Evolutionary conservation across 495 filamentous ascomycete species (phyloP), one percentile per base, ranked within the genome.

Genomic region (Penicillium coprophilum): DNA sequence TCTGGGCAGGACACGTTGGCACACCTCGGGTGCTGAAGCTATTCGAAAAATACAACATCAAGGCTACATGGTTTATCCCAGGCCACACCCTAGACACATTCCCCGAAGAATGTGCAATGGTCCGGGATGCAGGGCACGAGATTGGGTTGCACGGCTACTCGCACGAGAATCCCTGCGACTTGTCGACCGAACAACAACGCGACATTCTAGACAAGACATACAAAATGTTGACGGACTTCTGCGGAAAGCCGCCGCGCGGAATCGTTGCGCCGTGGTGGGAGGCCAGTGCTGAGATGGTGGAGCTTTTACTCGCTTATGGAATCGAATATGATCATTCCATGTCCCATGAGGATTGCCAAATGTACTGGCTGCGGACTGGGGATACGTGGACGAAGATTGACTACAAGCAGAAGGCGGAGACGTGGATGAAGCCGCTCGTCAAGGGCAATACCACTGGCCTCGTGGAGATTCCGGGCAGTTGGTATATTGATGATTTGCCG

Each of bases 31-130:
- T 92, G 3, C 75, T 92, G 28, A 89, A 87, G 62, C 67, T 92
- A 8, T 90, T 91, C 66, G 78, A 83, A 7, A 90, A 89, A 64
- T 88, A 91, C 75, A 80, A 85, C 45, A 91, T 92, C 75, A 90
- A 88, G 63, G 81, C 87, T 6, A 90, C 88, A 3, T 92, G 87
- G 85, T 92, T 92, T 64, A 91, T 92, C 46, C 88, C 88, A 0
- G 88, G 88, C 0, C 88, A 92, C 66, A 87, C 84, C 0, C 76
- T 92, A 15, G 88, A 91, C 62, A 89, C 79, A 11, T 92, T 92
- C 60, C 88, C 88, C 0, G 86, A 90, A 64, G 86, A 90, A 88
- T 86, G 66, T 4, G 81, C 84, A 66, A 36, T 36, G 32, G 79
- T 91, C 19, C 77, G 85, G n/a, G 89, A 91, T 55, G 77, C 81